Evolutionary conservation across 192 early-diverging fungal genomes (phyloP).

Genomic region (Coemansia javaensis): DNA sequence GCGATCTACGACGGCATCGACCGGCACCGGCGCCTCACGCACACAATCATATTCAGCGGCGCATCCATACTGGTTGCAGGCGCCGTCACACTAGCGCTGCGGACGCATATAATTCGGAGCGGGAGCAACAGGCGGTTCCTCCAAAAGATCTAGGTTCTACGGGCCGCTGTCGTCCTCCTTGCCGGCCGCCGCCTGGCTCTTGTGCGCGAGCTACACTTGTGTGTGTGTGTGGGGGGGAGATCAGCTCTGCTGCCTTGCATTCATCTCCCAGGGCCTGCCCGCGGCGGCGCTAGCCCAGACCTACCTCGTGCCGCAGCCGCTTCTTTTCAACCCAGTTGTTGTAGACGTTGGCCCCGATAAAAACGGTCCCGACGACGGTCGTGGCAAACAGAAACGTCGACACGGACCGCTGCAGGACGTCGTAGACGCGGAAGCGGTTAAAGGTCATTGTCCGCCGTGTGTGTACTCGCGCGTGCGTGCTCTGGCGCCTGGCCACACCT

Average conservation of each 20-base stretch:
- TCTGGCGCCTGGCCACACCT: not conserved
- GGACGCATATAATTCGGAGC: constrained; percentile 16
- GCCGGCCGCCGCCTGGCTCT: not conserved
- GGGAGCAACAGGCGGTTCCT: constrained; percentile 1
- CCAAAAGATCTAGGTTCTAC: constrained; percentile 14
- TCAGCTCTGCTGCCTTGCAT: not conserved
- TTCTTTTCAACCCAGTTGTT: constrained; percentile 44
- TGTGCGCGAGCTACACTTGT: too few relatives aligned
- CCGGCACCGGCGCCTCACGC: constrained; percentile 20
- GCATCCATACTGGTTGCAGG: constrained; percentile 25
- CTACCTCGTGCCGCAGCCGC: constrained; percentile 31
- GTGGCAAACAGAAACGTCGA: constrained; percentile 22
- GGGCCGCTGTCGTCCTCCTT: too few relatives aligned
- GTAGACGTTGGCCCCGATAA: constrained; percentile 37
- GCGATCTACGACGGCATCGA: constrained; percentile 23
- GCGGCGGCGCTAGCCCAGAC: not conserved
- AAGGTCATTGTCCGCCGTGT: constrained; percentile 14
- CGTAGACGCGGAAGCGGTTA: constrained; percentile 48
- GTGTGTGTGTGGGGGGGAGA: too few relatives aligned
- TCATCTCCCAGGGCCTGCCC: not conserved
- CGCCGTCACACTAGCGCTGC: constrained; percentile 11
- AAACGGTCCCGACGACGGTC: constrained; percentile 22
- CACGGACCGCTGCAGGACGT: constrained; percentile 23
- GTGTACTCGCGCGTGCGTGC: not conserved
- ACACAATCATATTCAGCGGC: constrained; percentile 33